Conservation (phyloP, 1,139 yeast genomes). For the Pichia sp. region DNA sequence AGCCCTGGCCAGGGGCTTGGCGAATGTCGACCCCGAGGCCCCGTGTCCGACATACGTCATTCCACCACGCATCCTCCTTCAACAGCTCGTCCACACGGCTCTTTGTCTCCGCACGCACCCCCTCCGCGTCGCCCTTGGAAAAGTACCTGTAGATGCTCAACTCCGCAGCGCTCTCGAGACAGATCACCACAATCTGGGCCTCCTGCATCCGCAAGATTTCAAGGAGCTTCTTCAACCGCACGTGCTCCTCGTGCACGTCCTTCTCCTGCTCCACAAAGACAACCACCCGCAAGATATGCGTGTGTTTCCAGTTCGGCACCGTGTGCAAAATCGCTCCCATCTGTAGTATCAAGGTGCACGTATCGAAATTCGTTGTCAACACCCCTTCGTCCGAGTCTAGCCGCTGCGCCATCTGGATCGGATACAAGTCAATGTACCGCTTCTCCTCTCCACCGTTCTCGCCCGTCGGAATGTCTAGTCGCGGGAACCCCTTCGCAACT, state of each 20-base stretch:
- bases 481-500: slow-evolving; percentile 79
- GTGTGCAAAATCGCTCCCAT: slow-evolving; percentile 88
- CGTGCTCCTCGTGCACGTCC: slow-evolving; percentile 68
- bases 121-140: slow-evolving; percentile 54
- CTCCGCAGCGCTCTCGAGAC: slow-evolving; percentile 52
- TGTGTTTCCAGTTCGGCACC: slow-evolving; percentile 85
- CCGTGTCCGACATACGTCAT: slow-evolving; percentile 34
- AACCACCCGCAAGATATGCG: slow-evolving; percentile 70
- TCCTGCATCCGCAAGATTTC: slow-evolving; percentile 70
- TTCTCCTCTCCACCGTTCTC: slow-evolving; percentile 32
- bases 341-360: slow-evolving; percentile 87
- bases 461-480: slow-evolving; percentile 38
- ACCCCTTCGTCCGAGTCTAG: slow-evolving; percentile 60
- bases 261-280: slow-evolving; percentile 77
- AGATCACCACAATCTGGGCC: slow-evolving; percentile 68
- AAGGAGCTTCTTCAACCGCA: slow-evolving; percentile 56
- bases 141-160: slow-evolving; percentile 70
- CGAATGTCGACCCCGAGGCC: not conserved
- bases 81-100: slow-evolving; percentile 36
- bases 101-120: slow-evolving; percentile 28
- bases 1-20: not conserved
- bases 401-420: slow-evolving; percentile 89
- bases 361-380: slow-evolving; percentile 85
- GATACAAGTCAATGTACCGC: slow-evolving; percentile 78
- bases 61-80: slow-evolving; percentile 45